phyloP scores from a whole-genome alignment of 192 early-diverging fungal genomes.

The Umbelopsis sp. region DNA sequence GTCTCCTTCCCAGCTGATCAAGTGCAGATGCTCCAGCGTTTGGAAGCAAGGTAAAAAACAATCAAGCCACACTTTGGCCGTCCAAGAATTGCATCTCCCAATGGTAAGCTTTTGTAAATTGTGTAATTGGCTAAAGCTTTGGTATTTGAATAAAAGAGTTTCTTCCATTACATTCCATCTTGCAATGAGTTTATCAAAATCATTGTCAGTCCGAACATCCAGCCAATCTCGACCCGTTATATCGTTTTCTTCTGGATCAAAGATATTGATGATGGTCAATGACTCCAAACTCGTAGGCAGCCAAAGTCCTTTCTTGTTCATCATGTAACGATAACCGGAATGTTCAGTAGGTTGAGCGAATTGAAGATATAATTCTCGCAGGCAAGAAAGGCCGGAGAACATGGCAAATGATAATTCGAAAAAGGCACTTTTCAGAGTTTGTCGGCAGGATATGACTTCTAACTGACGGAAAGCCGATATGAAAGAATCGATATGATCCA shows the following conservation, averaged over 20 bases:
- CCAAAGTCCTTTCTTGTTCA: conserved; percentile 5
- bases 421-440: neutral
- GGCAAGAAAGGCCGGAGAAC: neutral
- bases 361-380: conserved; percentile 1
- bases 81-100: conserved; percentile 20
- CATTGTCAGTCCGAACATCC: conserved; percentile 10
- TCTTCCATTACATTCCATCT: conserved; percentile 11
- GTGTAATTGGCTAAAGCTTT: neutral
- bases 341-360: neutral
- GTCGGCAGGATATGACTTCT: conserved; percentile 6
- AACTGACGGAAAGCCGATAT: neutral
- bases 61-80: conserved; percentile 14
- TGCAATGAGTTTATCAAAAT: neutral
- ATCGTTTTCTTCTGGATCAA: conserved; percentile 13
- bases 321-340: conserved; percentile 8
- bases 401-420: neutral
- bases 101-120: conserved; percentile 1
- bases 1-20: conserved; percentile 16
- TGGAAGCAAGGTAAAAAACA: conserved; percentile 16
- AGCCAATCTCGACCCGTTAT: neutral
- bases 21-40: conserved; percentile 3
- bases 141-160: conserved; percentile 8
- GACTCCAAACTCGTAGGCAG: neutral
- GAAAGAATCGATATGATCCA: neutral
- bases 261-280: conserved; percentile 2